phyloP scores from a whole-genome alignment of 306 rosid species.

The Fragaria vesca region DNA sequence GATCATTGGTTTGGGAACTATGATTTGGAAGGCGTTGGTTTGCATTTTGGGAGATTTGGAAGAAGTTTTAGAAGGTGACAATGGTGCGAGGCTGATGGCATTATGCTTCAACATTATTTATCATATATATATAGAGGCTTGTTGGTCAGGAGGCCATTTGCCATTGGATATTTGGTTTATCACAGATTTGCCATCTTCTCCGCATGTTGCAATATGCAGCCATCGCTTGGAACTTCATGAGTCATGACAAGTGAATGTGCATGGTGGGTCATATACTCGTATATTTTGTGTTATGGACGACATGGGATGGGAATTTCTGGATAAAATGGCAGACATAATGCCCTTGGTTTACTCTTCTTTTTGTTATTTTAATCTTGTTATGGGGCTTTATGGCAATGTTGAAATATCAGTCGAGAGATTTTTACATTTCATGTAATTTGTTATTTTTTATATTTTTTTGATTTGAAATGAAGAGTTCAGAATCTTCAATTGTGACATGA shows the following conservation, averaged over 20 bases:
- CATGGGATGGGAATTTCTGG: conserved; percentile 33
- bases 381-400: neutral
- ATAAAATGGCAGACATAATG: conserved; percentile 63
- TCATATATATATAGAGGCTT: neutral
- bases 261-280: conserved; percentile 39
- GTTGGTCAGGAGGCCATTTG: conserved; percentile 10
- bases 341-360: conserved; percentile 29
- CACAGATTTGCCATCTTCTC: conserved; percentile 44
- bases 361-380: conserved; percentile 19
- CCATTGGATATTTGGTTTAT: conserved; percentile 5
- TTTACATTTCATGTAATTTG: too few relatives aligned
- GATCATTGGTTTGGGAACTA: conserved; percentile 25
- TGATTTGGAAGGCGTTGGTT: conserved; percentile 32
- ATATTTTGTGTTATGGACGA: conserved; percentile 40
- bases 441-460: too few relatives aligned
- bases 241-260: conserved; percentile 39
- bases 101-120: neutral
- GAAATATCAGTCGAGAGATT: too few relatives aligned
- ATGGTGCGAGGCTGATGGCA: neutral
- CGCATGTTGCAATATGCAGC: too few relatives aligned
- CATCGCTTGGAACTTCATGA: conserved; percentile 21
- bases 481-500: too few relatives aligned
- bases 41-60: conserved; percentile 40
- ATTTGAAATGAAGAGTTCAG: too few relatives aligned
- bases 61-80: neutral